Evolutionary conservation across 176 grass and related monocot genomes (phyloP), one percentile per base, ranked within the genome.

Genomic region (Eremochloa ophiuroides): DNA sequence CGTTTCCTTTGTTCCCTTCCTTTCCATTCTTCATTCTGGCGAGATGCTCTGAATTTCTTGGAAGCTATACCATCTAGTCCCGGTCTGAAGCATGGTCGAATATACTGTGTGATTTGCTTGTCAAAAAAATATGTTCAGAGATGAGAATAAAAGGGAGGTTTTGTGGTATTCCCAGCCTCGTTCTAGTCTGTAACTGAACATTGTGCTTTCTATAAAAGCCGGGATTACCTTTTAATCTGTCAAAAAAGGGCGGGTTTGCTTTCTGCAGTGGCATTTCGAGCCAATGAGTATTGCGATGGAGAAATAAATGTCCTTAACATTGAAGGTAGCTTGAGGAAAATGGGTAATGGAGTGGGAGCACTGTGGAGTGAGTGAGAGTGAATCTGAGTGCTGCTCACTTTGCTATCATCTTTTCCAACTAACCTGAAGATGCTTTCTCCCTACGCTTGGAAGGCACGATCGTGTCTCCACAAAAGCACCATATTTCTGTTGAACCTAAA

Each of bases 371-470:
- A 59, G 62, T 25, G 62, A 50, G 76, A 48, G 23, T 7, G 28
- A 7, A 12, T 22, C 37, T 18, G 34, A 60, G 73, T 60, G 44
- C n/a, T n/a, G n/a, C 25, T 2, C 5, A 6, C 6, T 26, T 62
- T 59, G 31, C 13, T 26, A 13, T 14, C 1, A 44, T 61, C 11
- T 35, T 60, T 44, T 58, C 35, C 34, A 56, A 35, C 72, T 2
- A 59, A 71, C 51, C 28, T 62, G 74, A 70, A 71, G 4, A 46
- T 4, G 18, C 62, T 71, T 62, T 13, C 23, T 60, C 82, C 71
- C 70, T 71, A 78, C 74, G 39, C 66, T 71, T 77, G 6, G 83
- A 70, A 62, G 65, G 51, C 60, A n/a, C n/a, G 26, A 77, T 70
- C 63, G 4, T 76, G 23, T 67, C 23, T 39, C 9, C 10, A 27